Base-by-base conservation (phyloP, 768 basidiomycete species). In the Filobasidium floriforme region DNA sequence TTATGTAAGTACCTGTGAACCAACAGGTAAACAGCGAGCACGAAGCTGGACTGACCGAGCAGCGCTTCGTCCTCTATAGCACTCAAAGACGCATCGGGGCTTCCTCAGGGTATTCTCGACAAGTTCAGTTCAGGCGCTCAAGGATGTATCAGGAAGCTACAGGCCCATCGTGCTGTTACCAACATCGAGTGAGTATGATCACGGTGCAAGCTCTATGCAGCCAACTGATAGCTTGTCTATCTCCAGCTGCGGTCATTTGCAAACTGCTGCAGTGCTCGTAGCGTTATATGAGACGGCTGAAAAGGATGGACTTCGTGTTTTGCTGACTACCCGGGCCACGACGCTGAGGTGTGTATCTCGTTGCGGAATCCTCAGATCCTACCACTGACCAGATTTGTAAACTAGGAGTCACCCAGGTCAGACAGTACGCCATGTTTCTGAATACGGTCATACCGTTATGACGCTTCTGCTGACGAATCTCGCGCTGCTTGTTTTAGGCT, bases 251-350 rank as follows among this genome's bases (percentile, higher is more conserved):
- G 54, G 54, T 19, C 15, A 57, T 22, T 7, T 24, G 22, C 19
- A 32, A 7, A 57, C 15, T 4, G 89, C 86, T 5, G 89, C 89
- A 9, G 90, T 93, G 0, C 82, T 93, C 1, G 85, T 92, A 1
- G 81, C 91, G 12, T 79, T 94, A 0, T 93, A 86, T 68, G 88
- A 92, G 75, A 79, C 83, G n/a, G 82, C 80, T 3, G 87, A 84
- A 19, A 77, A 69, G 15, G 68, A 69, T n/a, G 65, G 83, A 52
- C 79, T 92, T 7, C 84, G 87, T 14, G 90, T 93, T 5, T 80
- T 93, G 24, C 80, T 94, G 62, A 94, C 92, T 0, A 94, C 92
- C 3, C 84, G 92, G 11, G 89, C 90, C 6, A 90, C 71, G 63
- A 76, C 71, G 7, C 54, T 77, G 59, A 66, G 76, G 72, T 74